Evolutionary conservation across 192 early-diverging fungal genomes (phyloP).

Genomic region (Coemansia sp.): DNA sequence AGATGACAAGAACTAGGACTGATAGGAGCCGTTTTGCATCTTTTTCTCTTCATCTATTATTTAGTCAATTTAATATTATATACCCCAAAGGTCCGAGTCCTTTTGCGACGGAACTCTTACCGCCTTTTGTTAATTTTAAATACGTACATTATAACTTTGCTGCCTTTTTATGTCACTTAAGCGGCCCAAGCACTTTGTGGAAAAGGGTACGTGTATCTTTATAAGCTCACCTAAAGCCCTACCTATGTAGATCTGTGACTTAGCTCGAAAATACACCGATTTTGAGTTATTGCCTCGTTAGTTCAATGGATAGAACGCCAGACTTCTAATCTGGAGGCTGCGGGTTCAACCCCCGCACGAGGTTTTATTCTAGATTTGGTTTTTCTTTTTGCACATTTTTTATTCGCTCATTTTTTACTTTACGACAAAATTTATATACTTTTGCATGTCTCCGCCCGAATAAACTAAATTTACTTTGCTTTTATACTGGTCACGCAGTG

Average conservation of each 20-base stretch:
- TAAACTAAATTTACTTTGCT: neutral
- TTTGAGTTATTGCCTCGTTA: neutral
- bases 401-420: constrained; percentile 1
- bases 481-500: neutral
- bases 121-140: too few relatives aligned
- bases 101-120: too few relatives aligned
- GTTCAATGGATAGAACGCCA: constrained; percentile 29
- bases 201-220: too few relatives aligned
- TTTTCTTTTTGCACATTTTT: constrained; percentile 5
- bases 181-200: too few relatives aligned
- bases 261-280: neutral
- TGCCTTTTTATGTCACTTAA: too few relatives aligned
- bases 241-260: neutral
- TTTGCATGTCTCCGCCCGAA: neutral
- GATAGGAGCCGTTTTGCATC: too few relatives aligned
- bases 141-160: too few relatives aligned
- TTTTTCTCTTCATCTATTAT: too few relatives aligned
- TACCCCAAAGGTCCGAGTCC: too few relatives aligned
- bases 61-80: too few relatives aligned
- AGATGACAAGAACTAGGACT: too few relatives aligned
- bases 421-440: neutral
- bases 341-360: constrained; percentile 26
- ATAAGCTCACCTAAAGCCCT: too few relatives aligned
- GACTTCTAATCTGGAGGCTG: constrained; percentile 33
- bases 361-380: neutral